Conservation (phyloP, 2,329 filamentous ascomycete genomes). For the Diaporthe amygdali region DNA sequence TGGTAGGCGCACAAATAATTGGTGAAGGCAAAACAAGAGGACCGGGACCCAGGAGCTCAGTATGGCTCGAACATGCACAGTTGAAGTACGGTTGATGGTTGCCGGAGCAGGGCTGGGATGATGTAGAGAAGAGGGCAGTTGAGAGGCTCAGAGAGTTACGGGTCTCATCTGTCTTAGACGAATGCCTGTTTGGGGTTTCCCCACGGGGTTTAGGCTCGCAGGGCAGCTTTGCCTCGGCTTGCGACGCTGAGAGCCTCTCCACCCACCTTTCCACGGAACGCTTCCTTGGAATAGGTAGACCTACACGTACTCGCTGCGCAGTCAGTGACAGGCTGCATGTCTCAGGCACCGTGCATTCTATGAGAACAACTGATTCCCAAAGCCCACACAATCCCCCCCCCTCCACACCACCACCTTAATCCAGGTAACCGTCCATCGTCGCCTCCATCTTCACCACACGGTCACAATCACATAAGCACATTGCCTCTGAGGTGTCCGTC, state of each 20-base stretch:
- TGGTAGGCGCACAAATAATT: no score
- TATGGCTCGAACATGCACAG: no score
- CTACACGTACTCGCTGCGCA: no score
- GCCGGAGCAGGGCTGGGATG: neutral
- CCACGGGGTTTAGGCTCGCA: neutral
- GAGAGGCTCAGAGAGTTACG: neutral
- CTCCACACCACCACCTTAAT: neutral
- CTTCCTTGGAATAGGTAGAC: no score
- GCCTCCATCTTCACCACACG: no score
- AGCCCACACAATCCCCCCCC: neutral
- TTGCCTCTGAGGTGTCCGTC: no score
- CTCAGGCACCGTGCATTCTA: neutral
- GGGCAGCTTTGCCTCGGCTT: constrained; percentile 4
- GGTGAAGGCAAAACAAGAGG: neutral
- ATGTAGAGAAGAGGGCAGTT: neutral
- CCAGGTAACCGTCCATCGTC: no score
- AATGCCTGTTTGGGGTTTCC: neutral
- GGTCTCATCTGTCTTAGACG: no score
- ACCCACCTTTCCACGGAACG: no score
- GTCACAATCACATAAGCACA: no score
- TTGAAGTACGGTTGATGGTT: neutral
- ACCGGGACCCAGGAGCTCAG: neutral
- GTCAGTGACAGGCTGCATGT: neutral
- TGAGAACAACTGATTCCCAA: no score
- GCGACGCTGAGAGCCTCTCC: neutral